A percentile compares a stretch with the other conserved stretches of the same genome.
These are phyloP conservation scores for Pseudogymnoascus sp. DNA, from an alignment of 2,329 filamentous ascomycete species.

Conservation along the genomic window DNA sequence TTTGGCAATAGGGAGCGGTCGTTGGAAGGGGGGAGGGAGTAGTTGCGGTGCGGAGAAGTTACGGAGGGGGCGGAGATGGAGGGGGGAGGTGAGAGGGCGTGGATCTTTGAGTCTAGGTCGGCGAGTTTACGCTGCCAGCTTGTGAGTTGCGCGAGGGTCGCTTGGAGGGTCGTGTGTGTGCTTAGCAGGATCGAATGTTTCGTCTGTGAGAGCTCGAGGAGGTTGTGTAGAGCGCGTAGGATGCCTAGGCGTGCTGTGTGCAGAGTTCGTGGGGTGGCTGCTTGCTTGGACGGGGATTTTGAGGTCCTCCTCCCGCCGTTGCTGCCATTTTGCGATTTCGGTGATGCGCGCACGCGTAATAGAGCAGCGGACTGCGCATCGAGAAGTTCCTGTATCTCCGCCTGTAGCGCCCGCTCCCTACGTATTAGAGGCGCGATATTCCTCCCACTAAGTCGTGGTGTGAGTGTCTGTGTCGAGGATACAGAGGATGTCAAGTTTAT, in stretches of 20 bases:
- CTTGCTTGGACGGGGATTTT: background rate
- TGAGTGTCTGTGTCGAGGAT: background rate
- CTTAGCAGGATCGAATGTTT: background rate
- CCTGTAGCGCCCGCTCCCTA: conserved; percentile 46
- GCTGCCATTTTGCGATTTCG: background rate
- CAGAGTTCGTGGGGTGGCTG: background rate
- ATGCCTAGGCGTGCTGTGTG: background rate
- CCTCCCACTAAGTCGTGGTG: background rate
- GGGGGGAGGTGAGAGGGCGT: background rate
- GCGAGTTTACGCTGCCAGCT: background rate
- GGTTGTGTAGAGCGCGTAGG: background rate
- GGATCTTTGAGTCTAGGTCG: background rate
- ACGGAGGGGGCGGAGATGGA: background rate
- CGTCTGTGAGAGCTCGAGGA: background rate
- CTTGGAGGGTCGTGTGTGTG: background rate
- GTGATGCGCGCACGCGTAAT: conserved; percentile 17
- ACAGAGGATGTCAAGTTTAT: background rate
- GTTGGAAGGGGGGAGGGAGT: no score
- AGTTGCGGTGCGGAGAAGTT: background rate
- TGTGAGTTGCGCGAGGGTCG: background rate
- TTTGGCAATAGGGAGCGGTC: background rate
- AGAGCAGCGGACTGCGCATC: conserved; percentile 50
- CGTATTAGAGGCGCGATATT: conserved; percentile 18
- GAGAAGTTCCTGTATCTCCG: conserved; percentile 50
- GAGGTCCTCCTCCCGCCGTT: background rate